Evolutionary conservation across 208 protist genomes (phyloP).

Genomic region (Acanthamoeba sp.): DNA sequence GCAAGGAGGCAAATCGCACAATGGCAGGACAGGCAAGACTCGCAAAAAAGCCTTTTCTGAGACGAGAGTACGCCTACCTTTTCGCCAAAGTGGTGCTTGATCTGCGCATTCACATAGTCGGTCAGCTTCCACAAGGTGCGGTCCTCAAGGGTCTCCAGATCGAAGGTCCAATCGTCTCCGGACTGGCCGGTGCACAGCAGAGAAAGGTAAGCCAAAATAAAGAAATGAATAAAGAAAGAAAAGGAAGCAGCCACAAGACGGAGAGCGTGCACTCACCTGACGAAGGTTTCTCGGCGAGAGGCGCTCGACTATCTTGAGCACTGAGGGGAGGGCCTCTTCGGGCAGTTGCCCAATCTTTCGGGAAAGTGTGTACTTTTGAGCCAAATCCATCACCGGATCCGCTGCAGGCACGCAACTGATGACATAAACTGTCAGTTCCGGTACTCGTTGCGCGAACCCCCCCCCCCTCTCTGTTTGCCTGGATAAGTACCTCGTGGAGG

Average conservation of each 20-base stretch:
- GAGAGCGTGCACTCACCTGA: background rate
- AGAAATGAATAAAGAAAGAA: background rate
- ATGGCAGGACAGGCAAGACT: background rate
- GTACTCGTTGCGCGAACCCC: background rate
- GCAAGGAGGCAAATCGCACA: background rate
- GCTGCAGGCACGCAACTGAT: background rate
- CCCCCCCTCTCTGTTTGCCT: no score
- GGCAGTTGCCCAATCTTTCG: constrained; percentile 58
- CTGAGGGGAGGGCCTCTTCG: background rate
- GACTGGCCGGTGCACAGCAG: background rate
- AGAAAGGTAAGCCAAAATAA: background rate
- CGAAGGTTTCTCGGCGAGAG: background rate
- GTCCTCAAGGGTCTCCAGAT: constrained; percentile 25
- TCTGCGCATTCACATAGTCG: background rate
- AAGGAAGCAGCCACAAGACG: background rate
- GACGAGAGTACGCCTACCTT: background rate
- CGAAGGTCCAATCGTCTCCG: constrained; percentile 38
- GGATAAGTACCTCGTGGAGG: no score
- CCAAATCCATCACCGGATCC: background rate
- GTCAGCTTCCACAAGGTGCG: constrained; percentile 58
- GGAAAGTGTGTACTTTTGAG: constrained; percentile 36
- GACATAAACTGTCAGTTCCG: background rate
- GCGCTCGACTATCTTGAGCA: constrained; percentile 38
- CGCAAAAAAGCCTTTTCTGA: no score
- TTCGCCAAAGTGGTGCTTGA: constrained; percentile 40